Base-by-base conservation (phyloP, 2,329 filamentous ascomycete species). In the Botrytis elliptica region DNA sequence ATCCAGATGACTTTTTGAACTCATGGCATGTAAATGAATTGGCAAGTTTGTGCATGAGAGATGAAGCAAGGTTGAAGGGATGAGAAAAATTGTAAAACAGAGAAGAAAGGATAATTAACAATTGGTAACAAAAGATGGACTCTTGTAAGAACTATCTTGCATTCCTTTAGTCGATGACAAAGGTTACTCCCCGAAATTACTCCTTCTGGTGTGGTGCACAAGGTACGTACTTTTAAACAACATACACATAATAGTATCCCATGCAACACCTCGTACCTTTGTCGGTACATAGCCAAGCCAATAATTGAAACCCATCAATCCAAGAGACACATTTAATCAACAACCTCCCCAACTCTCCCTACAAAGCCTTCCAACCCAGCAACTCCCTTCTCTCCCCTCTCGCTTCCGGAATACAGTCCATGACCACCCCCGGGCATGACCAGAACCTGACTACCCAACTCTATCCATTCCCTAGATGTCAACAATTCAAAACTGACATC, bases 331-430 rank as follows among this genome's bases (percentile, higher is more conserved):
- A 18, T 83, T 81, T 81, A 91, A 77, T 90, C 88, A 60, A 85
- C 83, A 77, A 91, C 87, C 79, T 90, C 88, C 69, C 90, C 84
- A 22, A 94, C 88, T 75, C 84, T 88, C 0, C 93, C 93, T 46
- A 93, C 90, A 80, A 90, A 92, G 0, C 92, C 92, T 75, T 94
- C 92, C 29, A 95, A 81, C 0, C 91, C 91, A 52, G 86, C 85
- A 46, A 87, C 79, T 8, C 86, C 86, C 77, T 86, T 87, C 76
- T 86, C 85, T 0, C 85, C 85, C 62, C 85, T 81, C 78, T 86
- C 85, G 46, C 87, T 89, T 62, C 86, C 88, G 76, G 91, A 83
- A 75, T 84, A 85, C 29, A 87, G 77, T 0, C 85, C 90, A 70
- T 89, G 89, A 62, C 89, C 89, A 25, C 91, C 90, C 4, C 92